These are phyloP conservation scores for Phytophthora agathidicida DNA, from an alignment of 352 stramenopile genomes.

Conservation along the genomic window DNA sequence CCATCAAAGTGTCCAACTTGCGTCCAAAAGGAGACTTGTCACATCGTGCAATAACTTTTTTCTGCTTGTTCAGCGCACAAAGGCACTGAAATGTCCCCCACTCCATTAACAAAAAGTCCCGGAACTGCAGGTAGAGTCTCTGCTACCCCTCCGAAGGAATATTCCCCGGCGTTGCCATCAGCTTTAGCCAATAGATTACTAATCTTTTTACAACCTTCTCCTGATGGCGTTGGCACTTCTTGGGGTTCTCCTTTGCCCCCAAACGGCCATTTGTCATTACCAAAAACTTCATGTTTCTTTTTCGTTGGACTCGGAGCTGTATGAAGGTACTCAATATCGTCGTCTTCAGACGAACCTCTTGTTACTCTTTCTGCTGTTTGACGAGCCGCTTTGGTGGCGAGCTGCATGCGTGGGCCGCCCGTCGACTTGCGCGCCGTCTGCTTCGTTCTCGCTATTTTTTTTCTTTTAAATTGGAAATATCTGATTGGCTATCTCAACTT, in stretches of 20 bases:
- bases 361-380: neutral
- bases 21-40: slow-evolving; percentile 1
- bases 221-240: neutral
- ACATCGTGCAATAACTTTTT: neutral
- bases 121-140: neutral
- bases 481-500: too few relatives aligned
- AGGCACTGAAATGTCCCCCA: neutral
- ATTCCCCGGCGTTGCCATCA: slow-evolving; percentile 1
- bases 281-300: neutral
- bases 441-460: slow-evolving; percentile 90
- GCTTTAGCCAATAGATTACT: neutral
- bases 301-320: neutral
- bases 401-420: slow-evolving; percentile 88
- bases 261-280: slow-evolving; percentile 3
- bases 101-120: neutral
- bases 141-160: neutral
- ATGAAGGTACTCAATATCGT: neutral
- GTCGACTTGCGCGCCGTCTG: slow-evolving; percentile 93
- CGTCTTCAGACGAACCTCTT: neutral
- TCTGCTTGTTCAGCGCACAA: neutral
- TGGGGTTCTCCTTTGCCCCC: neutral
- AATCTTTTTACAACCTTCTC: neutral
- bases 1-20: slow-evolving; percentile 7
- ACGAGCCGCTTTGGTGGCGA: slow-evolving; percentile 85
- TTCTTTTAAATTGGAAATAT: too few relatives aligned